Evolutionary conservation across 192 early-diverging fungal genomes (phyloP).

Genomic region (Coemansia sp.): DNA sequence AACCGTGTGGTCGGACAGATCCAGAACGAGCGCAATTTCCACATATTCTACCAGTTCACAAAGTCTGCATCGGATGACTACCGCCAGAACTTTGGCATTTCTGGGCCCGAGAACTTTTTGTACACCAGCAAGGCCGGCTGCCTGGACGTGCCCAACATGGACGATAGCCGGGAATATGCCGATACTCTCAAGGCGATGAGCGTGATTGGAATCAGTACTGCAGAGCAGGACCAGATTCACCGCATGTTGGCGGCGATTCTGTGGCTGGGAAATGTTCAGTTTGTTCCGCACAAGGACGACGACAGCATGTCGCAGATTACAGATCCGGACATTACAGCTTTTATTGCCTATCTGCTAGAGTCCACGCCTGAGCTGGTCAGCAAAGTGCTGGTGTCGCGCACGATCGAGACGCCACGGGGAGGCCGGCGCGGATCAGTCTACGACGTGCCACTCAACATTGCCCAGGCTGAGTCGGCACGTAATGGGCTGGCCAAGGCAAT

Average conservation of each 20-base stretch:
- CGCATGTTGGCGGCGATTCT: conserved; percentile 91
- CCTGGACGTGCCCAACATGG: conserved; percentile 87
- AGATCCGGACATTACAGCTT: conserved; percentile 64
- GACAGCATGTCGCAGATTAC: conserved; percentile 67
- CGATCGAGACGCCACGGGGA: conserved; percentile 75
- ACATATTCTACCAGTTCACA: conserved; percentile 92
- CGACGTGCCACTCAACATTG: conserved; percentile 86
- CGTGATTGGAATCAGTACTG: conserved; percentile 79
- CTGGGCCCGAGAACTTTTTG: conserved; percentile 75
- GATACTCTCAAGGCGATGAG: conserved; percentile 93
- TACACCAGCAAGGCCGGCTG: conserved; percentile 74
- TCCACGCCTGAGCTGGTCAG: conserved; percentile 59
- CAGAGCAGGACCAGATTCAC: conserved; percentile 85
- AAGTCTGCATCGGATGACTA: conserved; percentile 76
- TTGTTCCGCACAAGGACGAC: conserved; percentile 68
- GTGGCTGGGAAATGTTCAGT: conserved; percentile 94
- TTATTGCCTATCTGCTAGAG: conserved; percentile 74
- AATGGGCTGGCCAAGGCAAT: conserved; percentile 94
- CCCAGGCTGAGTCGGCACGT: conserved; percentile 85
- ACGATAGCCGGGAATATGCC: conserved; percentile 82
- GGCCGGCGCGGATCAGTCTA: conserved; percentile 73
- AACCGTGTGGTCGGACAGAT: conserved; percentile 93
- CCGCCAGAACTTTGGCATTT: conserved; percentile 66
- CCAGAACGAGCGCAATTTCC: conserved; percentile 94
- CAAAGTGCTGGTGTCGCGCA: conserved; percentile 67